These are phyloP conservation scores for Parvularia atlantis DNA, from an alignment of 78 protist species.

Conservation along the genomic window DNA sequence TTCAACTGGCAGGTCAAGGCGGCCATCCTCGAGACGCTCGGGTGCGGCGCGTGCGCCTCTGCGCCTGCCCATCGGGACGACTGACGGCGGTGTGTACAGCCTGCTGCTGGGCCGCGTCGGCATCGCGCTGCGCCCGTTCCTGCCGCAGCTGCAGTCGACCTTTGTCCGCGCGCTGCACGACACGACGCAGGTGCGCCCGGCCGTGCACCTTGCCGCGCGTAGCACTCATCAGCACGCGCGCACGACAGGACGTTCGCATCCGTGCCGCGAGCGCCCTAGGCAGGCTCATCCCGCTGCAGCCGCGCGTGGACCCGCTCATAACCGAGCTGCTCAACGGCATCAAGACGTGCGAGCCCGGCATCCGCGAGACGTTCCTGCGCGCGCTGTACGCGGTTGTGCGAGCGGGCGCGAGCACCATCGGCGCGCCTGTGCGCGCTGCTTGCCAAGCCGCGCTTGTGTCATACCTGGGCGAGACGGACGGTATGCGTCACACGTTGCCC, in stretches of 20 bases:
- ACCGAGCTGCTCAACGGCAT: neutral
- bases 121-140: conserved; percentile 57
- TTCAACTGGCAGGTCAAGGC: conserved; percentile 62
- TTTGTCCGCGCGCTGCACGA: conserved; percentile 60
- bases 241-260: neutral
- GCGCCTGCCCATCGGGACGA: conserved; percentile 14
- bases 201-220: neutral
- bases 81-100: neutral
- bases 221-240: neutral
- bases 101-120: conserved; percentile 47
- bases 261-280: neutral
- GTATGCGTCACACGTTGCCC: no score
- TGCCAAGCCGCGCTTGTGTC: no score
- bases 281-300: neutral
- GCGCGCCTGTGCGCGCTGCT: no score
- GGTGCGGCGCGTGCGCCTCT: neutral
- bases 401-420: no score
- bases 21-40: no score
- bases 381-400: no score
- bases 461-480: no score
- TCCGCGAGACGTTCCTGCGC: neutral
- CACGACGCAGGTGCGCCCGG: neutral
- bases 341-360: neutral
- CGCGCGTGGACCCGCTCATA: neutral
- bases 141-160: conserved; percentile 86